phyloP scores from a whole-genome alignment of 805 yeast genomes.

The Metschnikowia arizonensis region DNA sequence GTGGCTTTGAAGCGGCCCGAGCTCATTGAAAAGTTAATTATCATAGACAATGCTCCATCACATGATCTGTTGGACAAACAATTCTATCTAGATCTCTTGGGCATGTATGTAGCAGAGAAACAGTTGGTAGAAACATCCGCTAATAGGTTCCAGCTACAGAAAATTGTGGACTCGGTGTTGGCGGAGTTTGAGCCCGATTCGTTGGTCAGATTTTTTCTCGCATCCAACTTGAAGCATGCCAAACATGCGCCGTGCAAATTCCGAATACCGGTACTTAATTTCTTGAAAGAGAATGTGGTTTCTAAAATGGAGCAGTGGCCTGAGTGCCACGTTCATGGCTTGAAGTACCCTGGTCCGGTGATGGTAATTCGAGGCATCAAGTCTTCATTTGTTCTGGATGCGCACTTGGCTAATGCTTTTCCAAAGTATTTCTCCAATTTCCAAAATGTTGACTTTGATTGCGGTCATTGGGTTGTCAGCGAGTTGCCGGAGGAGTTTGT shows the following conservation, averaged over 20 bases:
- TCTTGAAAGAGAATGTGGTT: constrained; percentile 13
- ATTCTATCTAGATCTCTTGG: constrained; percentile 35
- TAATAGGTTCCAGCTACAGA: constrained; percentile 5
- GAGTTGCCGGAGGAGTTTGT: constrained; percentile 36
- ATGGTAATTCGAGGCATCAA: constrained; percentile 42
- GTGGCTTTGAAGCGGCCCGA: constrained; percentile 40
- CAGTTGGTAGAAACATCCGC: constrained; percentile 7
- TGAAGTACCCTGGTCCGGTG: constrained; percentile 30
- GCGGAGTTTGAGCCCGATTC: constrained; percentile 22
- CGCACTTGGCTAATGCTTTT: constrained; percentile 22
- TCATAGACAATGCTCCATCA: constrained; percentile 48
- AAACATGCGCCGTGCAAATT: constrained; percentile 5
- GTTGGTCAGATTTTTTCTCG: constrained; percentile 33
- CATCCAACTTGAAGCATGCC: constrained; percentile 31
- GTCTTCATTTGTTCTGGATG: constrained; percentile 39
- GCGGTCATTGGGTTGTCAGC: constrained; percentile 39
- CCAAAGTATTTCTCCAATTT: constrained; percentile 24
- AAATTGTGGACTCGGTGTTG: constrained; percentile 22
- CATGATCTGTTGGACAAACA: constrained; percentile 31
- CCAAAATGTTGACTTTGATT: constrained; percentile 19
- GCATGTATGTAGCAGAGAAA: constrained; percentile 35
- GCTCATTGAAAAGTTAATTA: constrained; percentile 37
- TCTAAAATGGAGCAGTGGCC: constrained; percentile 18
- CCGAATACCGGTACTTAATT: constrained; percentile 17
- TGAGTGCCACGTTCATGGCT: constrained; percentile 7